Conservation (phyloP, 139 green algal species). For the Klebsormidium nitens region DNA sequence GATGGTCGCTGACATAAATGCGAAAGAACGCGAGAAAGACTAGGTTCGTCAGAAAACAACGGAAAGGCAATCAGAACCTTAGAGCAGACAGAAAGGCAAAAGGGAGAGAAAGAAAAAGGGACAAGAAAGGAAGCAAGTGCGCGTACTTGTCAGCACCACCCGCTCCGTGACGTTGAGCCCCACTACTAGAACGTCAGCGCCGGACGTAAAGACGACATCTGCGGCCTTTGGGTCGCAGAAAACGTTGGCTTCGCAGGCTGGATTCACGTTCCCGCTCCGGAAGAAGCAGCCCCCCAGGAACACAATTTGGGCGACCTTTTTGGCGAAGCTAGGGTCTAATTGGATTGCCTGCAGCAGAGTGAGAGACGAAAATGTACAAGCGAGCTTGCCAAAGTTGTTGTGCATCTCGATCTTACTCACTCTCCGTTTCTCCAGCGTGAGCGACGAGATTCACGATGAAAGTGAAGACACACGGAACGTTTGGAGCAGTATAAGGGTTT, state of each 20-base stretch:
- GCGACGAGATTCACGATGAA: no score
- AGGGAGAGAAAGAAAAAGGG: neutral
- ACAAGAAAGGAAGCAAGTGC: neutral
- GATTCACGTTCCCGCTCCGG: slow-evolving; percentile 78
- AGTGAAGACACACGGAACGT: no score
- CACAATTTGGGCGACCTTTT: slow-evolving; percentile 55
- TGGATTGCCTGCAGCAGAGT: slow-evolving; percentile 51
- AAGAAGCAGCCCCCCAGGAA: slow-evolving; percentile 76
- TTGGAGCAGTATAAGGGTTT: no score
- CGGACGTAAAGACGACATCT: slow-evolving; percentile 42
- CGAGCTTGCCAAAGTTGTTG: no score
- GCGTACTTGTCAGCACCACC: slow-evolving; percentile 20
- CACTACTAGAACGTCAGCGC: slow-evolving; percentile 19
- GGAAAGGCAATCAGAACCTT: neutral
- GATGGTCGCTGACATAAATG: no score
- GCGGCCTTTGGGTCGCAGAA: slow-evolving; percentile 43
- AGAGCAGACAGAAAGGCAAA: neutral
- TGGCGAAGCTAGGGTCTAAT: slow-evolving; percentile 49
- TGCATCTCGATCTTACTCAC: no score
- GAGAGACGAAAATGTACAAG: neutral
- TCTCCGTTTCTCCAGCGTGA: no score
- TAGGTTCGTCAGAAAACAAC: neutral
- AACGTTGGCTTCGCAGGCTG: slow-evolving; percentile 50
- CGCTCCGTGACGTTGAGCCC: slow-evolving; percentile 45
- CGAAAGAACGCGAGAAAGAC: no score